These are phyloP conservation scores for Daedaleopsis sinensis DNA, from an alignment of 768 basidiomycete species.

Conservation along the genomic window DNA sequence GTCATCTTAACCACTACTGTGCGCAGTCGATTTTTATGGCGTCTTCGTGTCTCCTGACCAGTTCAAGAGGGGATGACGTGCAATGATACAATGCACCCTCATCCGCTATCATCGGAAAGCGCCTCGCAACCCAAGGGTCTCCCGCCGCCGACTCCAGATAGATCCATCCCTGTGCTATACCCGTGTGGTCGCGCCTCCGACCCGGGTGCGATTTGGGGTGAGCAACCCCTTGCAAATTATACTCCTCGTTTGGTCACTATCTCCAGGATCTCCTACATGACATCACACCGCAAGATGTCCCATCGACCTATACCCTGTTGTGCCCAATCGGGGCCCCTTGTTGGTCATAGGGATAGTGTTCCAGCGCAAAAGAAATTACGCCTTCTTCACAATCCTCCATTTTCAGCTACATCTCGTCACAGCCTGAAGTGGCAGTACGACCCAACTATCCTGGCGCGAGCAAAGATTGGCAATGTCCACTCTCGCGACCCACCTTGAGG, in stretches of 20 bases:
- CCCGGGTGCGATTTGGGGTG: not conserved
- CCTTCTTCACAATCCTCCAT: conserved; percentile 11
- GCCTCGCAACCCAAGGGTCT: too few species aligned
- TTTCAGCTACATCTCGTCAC: not conserved
- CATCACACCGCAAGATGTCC: too few species aligned
- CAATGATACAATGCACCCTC: not conserved
- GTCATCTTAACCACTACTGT: not conserved
- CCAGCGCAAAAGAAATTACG: too few species aligned
- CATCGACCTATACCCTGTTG: too few species aligned
- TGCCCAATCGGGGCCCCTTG: too few species aligned
- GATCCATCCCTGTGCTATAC: not conserved
- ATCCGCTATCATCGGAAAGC: not conserved
- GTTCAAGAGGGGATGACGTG: not conserved
- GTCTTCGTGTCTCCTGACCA: not conserved
- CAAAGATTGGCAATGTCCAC: not conserved
- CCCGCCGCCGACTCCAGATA: not conserved
- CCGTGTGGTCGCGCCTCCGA: not conserved
- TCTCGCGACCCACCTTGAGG: not conserved
- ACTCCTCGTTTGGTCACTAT: not conserved
- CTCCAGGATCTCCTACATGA: not conserved
- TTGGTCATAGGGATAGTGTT: too few species aligned
- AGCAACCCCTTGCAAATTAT: not conserved
- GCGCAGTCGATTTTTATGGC: not conserved
- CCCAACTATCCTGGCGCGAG: not conserved
- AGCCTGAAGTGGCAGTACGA: not conserved